Evolutionary conservation across 768 basidiomycete species (phyloP).

Genomic region (Crassisporium funariophilum): DNA sequence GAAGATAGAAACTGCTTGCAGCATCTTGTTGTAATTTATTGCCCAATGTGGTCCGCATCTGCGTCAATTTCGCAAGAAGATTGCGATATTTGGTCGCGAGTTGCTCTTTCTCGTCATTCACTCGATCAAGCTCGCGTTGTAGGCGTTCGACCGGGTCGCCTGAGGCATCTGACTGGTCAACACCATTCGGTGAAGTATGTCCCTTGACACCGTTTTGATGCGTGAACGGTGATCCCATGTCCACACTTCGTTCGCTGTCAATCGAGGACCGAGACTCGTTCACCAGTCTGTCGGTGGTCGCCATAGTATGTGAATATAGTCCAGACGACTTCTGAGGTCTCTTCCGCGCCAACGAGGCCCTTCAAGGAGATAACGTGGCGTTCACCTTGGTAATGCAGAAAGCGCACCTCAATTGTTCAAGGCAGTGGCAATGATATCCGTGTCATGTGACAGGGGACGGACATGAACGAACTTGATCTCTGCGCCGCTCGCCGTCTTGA

Average conservation of each 20-base stretch:
- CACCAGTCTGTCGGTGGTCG: slow-evolving; percentile 26
- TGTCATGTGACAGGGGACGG: not conserved
- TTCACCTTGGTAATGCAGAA: not conserved
- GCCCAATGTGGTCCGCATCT: slow-evolving; percentile 91
- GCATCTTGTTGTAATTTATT: slow-evolving; percentile 97
- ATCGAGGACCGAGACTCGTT: slow-evolving; percentile 41
- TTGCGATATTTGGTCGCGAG: slow-evolving; percentile 83
- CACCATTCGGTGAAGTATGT: slow-evolving; percentile 28
- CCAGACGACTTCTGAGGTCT: slow-evolving; percentile 25
- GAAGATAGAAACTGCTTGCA: slow-evolving; percentile 45
- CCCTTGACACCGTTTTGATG: slow-evolving; percentile 40
- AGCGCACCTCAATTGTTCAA: too few relatives aligned
- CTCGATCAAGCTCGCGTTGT: slow-evolving; percentile 73
- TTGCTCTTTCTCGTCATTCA: slow-evolving; percentile 86
- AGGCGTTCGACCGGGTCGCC: slow-evolving; percentile 60
- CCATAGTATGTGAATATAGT: slow-evolving; percentile 31
- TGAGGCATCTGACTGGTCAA: slow-evolving; percentile 36
- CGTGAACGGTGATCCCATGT: slow-evolving; percentile 27
- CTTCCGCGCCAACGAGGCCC: too few relatives aligned
- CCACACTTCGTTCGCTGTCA: slow-evolving; percentile 47
- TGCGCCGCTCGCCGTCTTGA: slow-evolving; percentile 4
- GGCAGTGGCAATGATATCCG: not conserved
- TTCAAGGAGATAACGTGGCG: slow-evolving; percentile 9
- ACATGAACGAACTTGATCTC: not conserved
- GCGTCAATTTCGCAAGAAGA: slow-evolving; percentile 84